Conservation (phyloP, 805 yeast genomes). For the Starmera amethionina region DNA sequence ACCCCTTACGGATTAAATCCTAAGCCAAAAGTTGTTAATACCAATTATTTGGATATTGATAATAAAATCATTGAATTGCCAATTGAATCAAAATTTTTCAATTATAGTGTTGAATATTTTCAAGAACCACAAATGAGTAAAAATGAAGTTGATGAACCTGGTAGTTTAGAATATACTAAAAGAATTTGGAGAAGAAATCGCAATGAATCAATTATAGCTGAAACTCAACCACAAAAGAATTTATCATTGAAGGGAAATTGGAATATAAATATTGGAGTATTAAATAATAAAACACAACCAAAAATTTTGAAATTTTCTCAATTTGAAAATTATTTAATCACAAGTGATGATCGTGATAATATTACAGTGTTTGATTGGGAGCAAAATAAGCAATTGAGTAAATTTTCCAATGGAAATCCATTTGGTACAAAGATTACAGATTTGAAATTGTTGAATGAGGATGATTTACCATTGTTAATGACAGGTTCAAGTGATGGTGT, state of each 20-base stretch:
- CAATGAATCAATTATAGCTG: conserved; percentile 77
- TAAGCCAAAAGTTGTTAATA: conserved; percentile 51
- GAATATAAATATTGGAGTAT: conserved; percentile 48
- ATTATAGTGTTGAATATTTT: conserved; percentile 78
- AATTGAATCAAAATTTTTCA: conserved; percentile 53
- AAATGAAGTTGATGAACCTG: conserved; percentile 82
- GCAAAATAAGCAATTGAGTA: conserved; percentile 41
- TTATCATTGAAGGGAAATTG: conserved; percentile 79
- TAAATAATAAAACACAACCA: conserved; percentile 75
- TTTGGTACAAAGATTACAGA: conserved; percentile 86
- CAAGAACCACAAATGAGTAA: conserved; percentile 93
- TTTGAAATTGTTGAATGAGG: conserved; percentile 80
- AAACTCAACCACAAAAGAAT: conserved; percentile 85
- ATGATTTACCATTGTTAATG: conserved; percentile 74
- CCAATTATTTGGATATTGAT: conserved; percentile 17
- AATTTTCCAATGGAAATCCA: conserved; percentile 78
- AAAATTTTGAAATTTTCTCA: conserved; percentile 74
- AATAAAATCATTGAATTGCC: conserved; percentile 32
- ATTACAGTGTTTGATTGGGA: conserved; percentile 88
- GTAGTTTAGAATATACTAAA: conserved; percentile 74
- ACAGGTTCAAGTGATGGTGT: conserved; percentile 93
- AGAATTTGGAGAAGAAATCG: conserved; percentile 85
- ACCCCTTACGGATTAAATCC: conserved; percentile 33
- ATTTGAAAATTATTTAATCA: conserved; percentile 74
- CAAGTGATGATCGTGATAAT: conserved; percentile 77